Percentiles rank a stretch among this genome's conserved stretches.
phyloP scores from a whole-genome alignment of 2,329 filamentous ascomycete genomes.

The Calonectria henricotiae region DNA sequence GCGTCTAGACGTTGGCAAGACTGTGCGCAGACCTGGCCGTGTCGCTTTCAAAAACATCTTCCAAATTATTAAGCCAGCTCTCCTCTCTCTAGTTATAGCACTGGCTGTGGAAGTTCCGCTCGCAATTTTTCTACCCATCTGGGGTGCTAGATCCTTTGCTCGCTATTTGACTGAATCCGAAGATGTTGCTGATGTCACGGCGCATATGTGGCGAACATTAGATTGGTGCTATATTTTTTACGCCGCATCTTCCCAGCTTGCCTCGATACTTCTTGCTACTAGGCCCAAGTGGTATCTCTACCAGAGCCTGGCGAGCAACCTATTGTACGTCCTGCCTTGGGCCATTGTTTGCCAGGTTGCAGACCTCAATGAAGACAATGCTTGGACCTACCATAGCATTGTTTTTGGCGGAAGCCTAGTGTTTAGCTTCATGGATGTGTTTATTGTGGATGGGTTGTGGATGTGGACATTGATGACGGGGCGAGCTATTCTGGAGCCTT shows the following conservation, averaged over 20 bases:
- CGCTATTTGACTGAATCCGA: no score
- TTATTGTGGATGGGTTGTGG: slow-evolving; percentile 69
- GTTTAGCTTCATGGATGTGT: slow-evolving; percentile 75
- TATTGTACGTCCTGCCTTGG: slow-evolving; percentile 81
- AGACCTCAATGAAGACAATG: slow-evolving; percentile 67
- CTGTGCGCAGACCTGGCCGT: no score
- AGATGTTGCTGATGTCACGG: slow-evolving; percentile 64
- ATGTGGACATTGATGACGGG: slow-evolving; percentile 66
- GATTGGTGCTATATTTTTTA: slow-evolving; percentile 82
- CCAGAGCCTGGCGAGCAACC: slow-evolving; percentile 77
- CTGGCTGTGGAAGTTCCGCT: no score
- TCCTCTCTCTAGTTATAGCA: no score
- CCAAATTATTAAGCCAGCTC: no score
- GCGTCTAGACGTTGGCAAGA: no score
- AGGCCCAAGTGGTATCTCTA: slow-evolving; percentile 78
- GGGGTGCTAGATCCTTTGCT: no score
- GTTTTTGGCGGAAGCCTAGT: slow-evolving; percentile 80
- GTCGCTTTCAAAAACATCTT: no score
- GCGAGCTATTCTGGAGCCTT: slow-evolving; percentile 60
- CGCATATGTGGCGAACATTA: slow-evolving; percentile 76
- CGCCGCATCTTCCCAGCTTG: slow-evolving; percentile 76
- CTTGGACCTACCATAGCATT: slow-evolving; percentile 78
- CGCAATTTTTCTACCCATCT: no score
- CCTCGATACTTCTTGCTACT: slow-evolving; percentile 76
- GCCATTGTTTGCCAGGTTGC: slow-evolving; percentile 73